Base-by-base conservation (phyloP, 2,329 filamentous ascomycete genomes). In the Aspergillus novoparasiticus region DNA sequence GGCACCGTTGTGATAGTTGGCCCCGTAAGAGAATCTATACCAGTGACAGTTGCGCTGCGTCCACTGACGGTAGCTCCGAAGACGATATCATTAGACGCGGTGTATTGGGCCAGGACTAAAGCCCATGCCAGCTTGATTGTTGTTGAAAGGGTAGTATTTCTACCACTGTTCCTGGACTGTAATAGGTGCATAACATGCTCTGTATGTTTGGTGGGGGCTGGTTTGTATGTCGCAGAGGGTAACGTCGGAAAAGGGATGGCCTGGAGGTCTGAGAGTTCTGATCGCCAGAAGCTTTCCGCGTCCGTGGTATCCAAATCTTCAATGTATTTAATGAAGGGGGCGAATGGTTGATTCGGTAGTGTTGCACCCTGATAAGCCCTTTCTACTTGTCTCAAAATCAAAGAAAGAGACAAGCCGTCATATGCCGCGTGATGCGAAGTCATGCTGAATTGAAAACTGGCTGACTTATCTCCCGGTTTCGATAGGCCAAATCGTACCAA, bases 361-460 rank as follows among this genome's bases (percentile, higher is more conserved):
- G 16, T 12, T 21, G 6, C 6, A 23, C 59, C 28, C 21, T 19
- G 21, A 23, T 69, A 70, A 12, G 56, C 54, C 8, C 26, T 23
- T 19, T 61, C 50, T 6, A 69, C 56, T 14, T 63, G 61, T 5
- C 66, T 57, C 39, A 65, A 56, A 19, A 69, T n/a, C 19, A 64
- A 23, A 32, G 64, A 57, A 36, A 69, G 51, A 28, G 61, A 64
- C 69, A 66, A 73, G 2, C 76, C 79, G 68, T 82, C 80, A 62
- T 80, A 82, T 1, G 81, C 64, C 4, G 77, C 75, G 58, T 82
- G 79, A 64, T 82, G 80, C 59, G 77, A 73, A 0, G 78, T 79
- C 63, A 10, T 8, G 10, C 2, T 21, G n/a, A 19, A 45, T 23
- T 23, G 23, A 23, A 23, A 23, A 23, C 23, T 23, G 23, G 23